phyloP scores from a whole-genome alignment of 2,329 filamentous ascomycete species.

The Alternaria brassicae region DNA sequence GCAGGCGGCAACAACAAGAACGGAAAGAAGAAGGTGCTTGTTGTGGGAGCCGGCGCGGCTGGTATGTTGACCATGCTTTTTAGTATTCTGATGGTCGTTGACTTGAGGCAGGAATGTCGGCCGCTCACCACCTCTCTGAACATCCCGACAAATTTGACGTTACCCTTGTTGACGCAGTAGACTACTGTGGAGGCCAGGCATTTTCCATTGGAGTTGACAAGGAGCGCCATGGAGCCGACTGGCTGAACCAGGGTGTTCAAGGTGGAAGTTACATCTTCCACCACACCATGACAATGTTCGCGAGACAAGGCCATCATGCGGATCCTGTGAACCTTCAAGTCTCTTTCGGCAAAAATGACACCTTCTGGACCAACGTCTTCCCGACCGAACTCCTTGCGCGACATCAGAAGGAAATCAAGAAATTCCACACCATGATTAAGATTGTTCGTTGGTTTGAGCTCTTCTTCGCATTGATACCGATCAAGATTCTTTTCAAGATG shows the following conservation, averaged over 20 bases:
- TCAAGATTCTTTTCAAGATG: constrained; percentile 70
- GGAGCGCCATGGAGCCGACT: constrained; percentile 63
- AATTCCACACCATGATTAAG: constrained; percentile 62
- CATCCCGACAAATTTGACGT: constrained; percentile 71
- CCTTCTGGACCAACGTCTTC: constrained; percentile 72
- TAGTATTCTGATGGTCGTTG: neutral
- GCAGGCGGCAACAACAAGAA: constrained; percentile 29
- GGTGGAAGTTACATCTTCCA: constrained; percentile 71
- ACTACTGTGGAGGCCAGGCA: constrained; percentile 67
- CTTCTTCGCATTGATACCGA: constrained; percentile 65
- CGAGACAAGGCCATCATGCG: constrained; percentile 62
- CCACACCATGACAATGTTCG: constrained; percentile 71
- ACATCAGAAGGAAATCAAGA: constrained; percentile 63
- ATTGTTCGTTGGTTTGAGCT: constrained; percentile 67
- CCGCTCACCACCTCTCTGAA: constrained; percentile 70
- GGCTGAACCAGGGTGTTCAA: constrained; percentile 70
- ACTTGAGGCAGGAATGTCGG: constrained; percentile 61
- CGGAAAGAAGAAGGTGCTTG: constrained; percentile 48
- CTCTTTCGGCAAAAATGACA: constrained; percentile 68
- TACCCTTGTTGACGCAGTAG: constrained; percentile 51
- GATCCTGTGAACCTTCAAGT: constrained; percentile 67
- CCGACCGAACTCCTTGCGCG: constrained; percentile 65
- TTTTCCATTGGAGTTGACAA: constrained; percentile 65
- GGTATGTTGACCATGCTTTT: constrained; percentile 31
- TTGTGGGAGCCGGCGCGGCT: constrained; percentile 52